Evolutionary conservation across 352 stramenopile genomes (phyloP), one percentile per base, ranked within the genome.

Genomic region (Phytophthora tubulina): DNA sequence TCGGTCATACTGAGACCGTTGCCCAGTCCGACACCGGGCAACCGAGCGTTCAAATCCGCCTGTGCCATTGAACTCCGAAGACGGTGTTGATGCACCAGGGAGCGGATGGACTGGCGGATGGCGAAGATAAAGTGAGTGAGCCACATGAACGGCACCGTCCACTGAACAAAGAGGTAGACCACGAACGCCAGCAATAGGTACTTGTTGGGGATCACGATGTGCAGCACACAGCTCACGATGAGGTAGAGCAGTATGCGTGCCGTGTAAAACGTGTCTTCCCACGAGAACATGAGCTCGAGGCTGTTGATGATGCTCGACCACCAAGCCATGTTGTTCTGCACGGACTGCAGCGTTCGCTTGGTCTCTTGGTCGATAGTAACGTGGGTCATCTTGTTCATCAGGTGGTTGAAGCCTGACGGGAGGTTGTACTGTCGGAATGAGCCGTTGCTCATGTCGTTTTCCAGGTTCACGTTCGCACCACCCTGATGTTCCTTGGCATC

Each of bases 351-450:
- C 62, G 88, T 93, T 38, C 82, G 81, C 70, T 93, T 92, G 30
- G 88, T 96, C 63, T 96, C 88, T 32, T 89, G 73, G 57, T 96
- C 86, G 33, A 94, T 92, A 27, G 85, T 96, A 31, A 96, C 86
- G 60, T 94, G 86, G 3, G 88, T 94, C 88, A 96, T 96, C 70
- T 96, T 96, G 82, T 96, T 94, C 85, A 94, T 96, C 49, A 96
- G 63, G 60, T 94, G 86, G 58, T 91, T 92, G 70, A 96, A 94
- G n/a, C 88, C 86, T 11, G 85, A 85, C 10, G 88, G 88, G 6
- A 96, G 72, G 41, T 89, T 92, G 72, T 94, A 96, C 75, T 93
- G 85, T 6, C 86, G 84, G 52, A 93, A 92, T 50, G 88, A 84
- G 3, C 76, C 73, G 6, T 77, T 78, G 33, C 73, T 82, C 36